Evolutionary conservation across 345 rosid species (phyloP), one percentile per base, ranked within the genome.

Genomic region (Populus alba): DNA sequence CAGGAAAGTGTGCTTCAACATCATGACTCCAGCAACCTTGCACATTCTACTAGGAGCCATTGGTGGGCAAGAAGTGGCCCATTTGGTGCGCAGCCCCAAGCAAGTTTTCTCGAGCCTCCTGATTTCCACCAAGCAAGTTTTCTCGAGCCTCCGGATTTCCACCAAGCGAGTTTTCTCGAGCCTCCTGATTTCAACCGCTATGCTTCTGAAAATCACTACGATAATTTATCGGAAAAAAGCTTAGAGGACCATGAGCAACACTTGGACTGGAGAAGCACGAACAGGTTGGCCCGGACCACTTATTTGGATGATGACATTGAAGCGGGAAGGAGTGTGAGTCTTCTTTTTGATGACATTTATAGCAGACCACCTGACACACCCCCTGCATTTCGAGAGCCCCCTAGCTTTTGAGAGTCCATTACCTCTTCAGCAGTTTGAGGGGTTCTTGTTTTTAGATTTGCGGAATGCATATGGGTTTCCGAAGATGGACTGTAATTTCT

Each of bases 21-120:
- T 65, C 90, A 85, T 3, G 92, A 90, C 51, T 78, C 85, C 68
- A 81, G 69, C 77, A 85, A 81, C 78, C 59, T 41, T 37, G 79
- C 76, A 17, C 81, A 74, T 63, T 79, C 88, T 62, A 68, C 81
- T 35, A 82, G 87, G 84, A 87, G 77, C 77, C 90, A 81, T 72
- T 96, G 98, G 99, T 96, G 99, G 99, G 94, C 82, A 72, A 92
- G 99, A 83, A 79, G 81, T 27, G 78, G 77, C 70, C 81, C 81
- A 0, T 77, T 63, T 15, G 62, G 71, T 73, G 79, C 83, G 51
- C 84, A 75, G 70, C 76, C 80, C 11, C 77, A 85, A 18, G 31
- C 80, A 35, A 85, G 88, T 65, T 85, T 85, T 70, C 83, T 92
- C 2, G 98, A 95, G 75, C 99, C 62, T 57, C 62, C 61, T 53